Evolutionary conservation across 495 filamentous ascomycete species (phyloP), one percentile per base, ranked within the genome.

Genomic region (Haplographium delicatum): DNA sequence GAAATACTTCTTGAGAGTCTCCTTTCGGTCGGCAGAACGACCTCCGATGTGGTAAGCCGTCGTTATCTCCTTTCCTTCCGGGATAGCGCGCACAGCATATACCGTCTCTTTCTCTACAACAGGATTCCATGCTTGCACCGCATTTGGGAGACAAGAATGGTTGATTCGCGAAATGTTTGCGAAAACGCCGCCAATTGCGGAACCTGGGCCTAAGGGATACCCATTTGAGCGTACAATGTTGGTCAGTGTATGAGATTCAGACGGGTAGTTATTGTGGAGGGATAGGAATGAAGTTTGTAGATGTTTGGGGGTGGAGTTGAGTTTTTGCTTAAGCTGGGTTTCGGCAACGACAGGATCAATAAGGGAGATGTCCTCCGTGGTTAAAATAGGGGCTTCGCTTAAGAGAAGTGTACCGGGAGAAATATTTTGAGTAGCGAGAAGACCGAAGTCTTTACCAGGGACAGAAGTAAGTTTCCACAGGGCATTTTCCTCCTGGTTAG

Each of bases 91-190:
- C 24, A 66, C 59, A 10, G 72, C 66, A 37, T 71, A 66, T 27
- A 76, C 53, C 9, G 62, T 73, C 44, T 68, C 50, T 27, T 54
- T 54, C 30, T 58, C 35, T 1, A 61, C 28, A 8, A 53, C 46
- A 1, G 57, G 59, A 50, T 74, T 74, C 68, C 68, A 74, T 4
- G 56, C 56, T 46, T 68, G 64, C 16, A 67, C 59, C 0, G 66
- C 63, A 50, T 76, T 76, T 1, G 70, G 69, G 0, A 53, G 48
- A 54, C 73, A 76, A 42, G 59, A 64, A 47, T 76, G 73, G 34
- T 70, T 68, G 44, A 76, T 63, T 10, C 64, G 56, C 16, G 58
- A 64, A 28, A 67, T 62, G 13, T 55, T 65, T 2, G 58, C 53
- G 44, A 64, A 73, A 24, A 73, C 55, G 1, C 65, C 71, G 2